Base-by-base conservation (phyloP, 1,139 yeast species). In the Saccharomyces hybrid region DNA sequence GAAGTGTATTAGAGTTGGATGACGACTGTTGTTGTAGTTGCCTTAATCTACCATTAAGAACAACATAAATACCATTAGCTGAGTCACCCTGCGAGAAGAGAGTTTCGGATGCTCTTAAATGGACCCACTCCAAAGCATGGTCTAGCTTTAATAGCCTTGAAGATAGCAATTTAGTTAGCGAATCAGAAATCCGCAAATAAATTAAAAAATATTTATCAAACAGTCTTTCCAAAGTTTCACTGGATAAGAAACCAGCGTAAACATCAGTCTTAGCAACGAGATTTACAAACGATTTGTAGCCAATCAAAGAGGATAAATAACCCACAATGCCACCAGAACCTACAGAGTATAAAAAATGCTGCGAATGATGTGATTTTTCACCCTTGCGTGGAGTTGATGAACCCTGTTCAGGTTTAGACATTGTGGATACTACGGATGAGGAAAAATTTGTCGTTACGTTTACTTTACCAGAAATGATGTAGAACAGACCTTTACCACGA, bases 51-150 rank as follows among this genome's bases (percentile, higher is more conserved):
- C 99, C 99, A 71, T 91, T 91, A 49, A 93, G 72, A 0, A 93
- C 96, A 50, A 91, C 83, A 66, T 90, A 95, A 52, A 93, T 88
- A 16, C 97, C 96, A 68, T 90, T 93, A 0, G 99, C 96, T 38
- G 81, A 80, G 53, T 89, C 95, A 0, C 91, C 95, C 67, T 93
- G 95, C 3, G 83, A 78, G 63, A 88, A 88, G 28, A 93, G 70
- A 0, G 84, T 79, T 54, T 85, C 85, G 0, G 98, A 97, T 0
- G 97, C 95, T 16, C 84, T 83, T 4, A 88, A 78, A 59, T 89
- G 96, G 51, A 93, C 83, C 99, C 99, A 93, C 69, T 93, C 99
- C 52, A 93, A 73, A 0, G 98, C 97, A 70, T 87, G 88, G 67
- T 93, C 99, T 50, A 93, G 79, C 52, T 86, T 82, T 49, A 87